These are phyloP conservation scores for Panicum virgatum DNA, from an alignment of 202 grass and related monocot genomes.

Conservation along the genomic window DNA sequence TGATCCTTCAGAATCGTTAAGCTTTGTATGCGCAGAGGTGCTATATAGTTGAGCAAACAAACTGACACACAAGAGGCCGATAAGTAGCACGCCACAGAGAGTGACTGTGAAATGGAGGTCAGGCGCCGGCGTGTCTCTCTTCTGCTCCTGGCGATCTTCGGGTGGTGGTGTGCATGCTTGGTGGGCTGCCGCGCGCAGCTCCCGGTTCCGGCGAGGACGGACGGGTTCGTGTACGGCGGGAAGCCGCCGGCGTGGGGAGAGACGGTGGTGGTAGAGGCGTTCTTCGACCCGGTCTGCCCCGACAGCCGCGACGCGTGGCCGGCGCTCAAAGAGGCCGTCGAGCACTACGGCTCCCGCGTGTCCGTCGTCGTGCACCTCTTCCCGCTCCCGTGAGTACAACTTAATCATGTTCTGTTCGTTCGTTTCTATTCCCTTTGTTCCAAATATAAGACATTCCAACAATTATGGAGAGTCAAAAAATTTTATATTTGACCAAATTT, in stretches of 20 bases:
- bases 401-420: not conserved
- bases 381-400: slow-evolving; percentile 69
- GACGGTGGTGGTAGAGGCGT: slow-evolving; percentile 86
- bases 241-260: slow-evolving; percentile 52
- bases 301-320: slow-evolving; percentile 91
- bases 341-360: slow-evolving; percentile 50
- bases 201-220: slow-evolving; percentile 66
- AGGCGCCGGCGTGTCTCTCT: not conserved
- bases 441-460: no score
- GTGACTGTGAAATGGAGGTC: not conserved
- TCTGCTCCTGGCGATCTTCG: not conserved
- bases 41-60: not conserved
- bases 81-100: not conserved
- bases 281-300: slow-evolving; percentile 83
- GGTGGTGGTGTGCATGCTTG: not conserved
- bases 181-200: slow-evolving; percentile 44
- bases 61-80: not conserved
- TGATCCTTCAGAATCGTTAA: not conserved
- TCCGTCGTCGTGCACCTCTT: slow-evolving; percentile 84
- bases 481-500: no score
- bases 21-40: not conserved
- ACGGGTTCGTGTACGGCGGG: slow-evolving; percentile 70
- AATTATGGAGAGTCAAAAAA: no score
- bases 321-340: slow-evolving; percentile 59
- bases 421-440: not conserved